These are phyloP conservation scores for Diphasiastrum complanatum DNA, from an alignment of 83 land plant genomes.

Conservation along the genomic window DNA sequence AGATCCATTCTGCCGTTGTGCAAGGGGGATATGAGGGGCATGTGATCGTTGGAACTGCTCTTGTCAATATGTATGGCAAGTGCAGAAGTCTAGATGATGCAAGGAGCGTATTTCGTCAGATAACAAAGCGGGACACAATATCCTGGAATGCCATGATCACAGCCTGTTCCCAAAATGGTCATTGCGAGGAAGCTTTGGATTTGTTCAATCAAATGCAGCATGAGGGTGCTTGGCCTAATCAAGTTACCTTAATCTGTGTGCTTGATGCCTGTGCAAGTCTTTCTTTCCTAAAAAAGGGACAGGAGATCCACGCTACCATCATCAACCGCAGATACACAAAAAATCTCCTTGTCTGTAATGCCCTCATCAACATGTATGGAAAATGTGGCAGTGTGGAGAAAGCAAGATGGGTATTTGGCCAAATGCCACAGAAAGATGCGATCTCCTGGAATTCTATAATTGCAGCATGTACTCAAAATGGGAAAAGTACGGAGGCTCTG, in stretches of 20 bases:
- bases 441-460: too few species aligned
- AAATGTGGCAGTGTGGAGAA: too few species aligned
- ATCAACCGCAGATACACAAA: too few species aligned
- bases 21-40: background rate
- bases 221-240: background rate
- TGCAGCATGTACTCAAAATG: too few species aligned
- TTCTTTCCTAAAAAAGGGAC: too few species aligned
- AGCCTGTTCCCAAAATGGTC: constrained; percentile 5
- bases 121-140: background rate
- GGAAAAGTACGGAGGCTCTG: too few species aligned
- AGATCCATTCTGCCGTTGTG: background rate
- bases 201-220: constrained; percentile 1
- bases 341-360: too few species aligned
- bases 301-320: too few species aligned
- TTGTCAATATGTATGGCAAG: constrained; percentile 17
- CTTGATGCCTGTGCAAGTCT: background rate
- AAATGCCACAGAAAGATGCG: too few species aligned
- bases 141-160: constrained; percentile 17
- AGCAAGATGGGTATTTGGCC: too few species aligned
- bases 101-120: background rate
- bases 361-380: too few species aligned
- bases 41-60: background rate
- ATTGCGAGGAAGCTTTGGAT: background rate
- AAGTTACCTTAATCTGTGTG: background rate
- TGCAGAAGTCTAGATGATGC: constrained; percentile 2